These are phyloP conservation scores for Metschnikowia lachancei DNA, from an alignment of 805 yeast genomes.

Conservation along the genomic window DNA sequence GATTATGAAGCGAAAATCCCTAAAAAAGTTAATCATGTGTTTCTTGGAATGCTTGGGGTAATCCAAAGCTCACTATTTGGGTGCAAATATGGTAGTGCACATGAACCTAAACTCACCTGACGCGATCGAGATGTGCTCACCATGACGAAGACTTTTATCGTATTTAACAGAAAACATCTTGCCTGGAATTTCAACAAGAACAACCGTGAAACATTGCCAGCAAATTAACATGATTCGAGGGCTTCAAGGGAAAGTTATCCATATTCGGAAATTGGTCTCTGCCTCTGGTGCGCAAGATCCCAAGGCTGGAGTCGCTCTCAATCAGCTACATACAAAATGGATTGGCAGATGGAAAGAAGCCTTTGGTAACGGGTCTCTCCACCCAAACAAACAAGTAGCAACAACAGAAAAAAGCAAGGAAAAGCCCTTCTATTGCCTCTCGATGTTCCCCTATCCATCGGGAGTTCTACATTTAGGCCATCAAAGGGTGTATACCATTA, in stretches of 20 bases:
- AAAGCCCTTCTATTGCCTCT: conserved; percentile 55
- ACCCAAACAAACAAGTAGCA: conserved; percentile 27
- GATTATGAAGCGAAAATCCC: no score
- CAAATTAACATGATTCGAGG: not conserved
- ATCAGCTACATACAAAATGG: conserved; percentile 54
- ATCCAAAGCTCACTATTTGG: not conserved
- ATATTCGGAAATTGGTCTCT: not conserved
- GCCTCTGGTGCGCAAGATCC: not conserved
- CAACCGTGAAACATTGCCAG: not conserved
- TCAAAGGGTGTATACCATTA: conserved; percentile 84
- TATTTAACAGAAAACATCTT: not conserved
- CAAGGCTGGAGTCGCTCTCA: conserved; percentile 15
- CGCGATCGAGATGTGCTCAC: conserved; percentile 1
- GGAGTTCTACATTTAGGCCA: conserved; percentile 94
- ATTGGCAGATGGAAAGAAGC: conserved; percentile 42
- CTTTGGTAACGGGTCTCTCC: conserved; percentile 34
- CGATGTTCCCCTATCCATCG: conserved; percentile 97
- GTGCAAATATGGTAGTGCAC: conserved; percentile 3
- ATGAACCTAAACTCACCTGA: not conserved
- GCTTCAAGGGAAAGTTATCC: not conserved
- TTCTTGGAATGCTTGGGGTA: no score
- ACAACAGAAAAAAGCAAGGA: not conserved
- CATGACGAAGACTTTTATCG: not conserved
- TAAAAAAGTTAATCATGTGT: no score
- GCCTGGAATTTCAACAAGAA: not conserved